Base-by-base conservation (phyloP, 1,284 basidiomycete species). In the Boletus nobilissimus region DNA sequence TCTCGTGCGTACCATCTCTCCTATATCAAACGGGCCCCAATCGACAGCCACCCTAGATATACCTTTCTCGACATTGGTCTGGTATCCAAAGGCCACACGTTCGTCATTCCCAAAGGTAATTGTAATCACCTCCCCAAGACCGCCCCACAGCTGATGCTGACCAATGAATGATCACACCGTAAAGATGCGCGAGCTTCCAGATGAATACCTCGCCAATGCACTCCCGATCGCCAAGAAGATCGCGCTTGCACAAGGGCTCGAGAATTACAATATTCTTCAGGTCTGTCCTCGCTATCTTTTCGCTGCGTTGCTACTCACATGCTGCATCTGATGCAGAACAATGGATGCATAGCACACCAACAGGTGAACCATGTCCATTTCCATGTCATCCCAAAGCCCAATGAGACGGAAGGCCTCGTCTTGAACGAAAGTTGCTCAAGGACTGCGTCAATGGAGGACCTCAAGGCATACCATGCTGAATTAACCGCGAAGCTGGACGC, bases 61-160 rank as follows among this genome's bases (percentile, higher is more conserved):
- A 92, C 97, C 1, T 97, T 97, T 88, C 92, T 97, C 82, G 97
- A 98, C 83, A 96, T 99, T 79, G 93, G 94, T 5, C 97, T 97
- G 39, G 89, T 98, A 60, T 92, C 97, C 32, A 93, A 91, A 81
- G 97, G 97, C 3, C 97, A 97, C 86, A 90, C 94, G 14, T 91
- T 98, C 48, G 89, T 99, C 75, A 96, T 99, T 78, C 97, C 97
- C 19, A 99, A 99, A 88, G 93, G 96, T 96, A 77, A 68, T 40
- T 34, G n/a, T n/a, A n/a, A 34, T 29, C 38, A 8, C n/a, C 36
- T 43, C 29, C 24, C 5, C 39, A 18, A 16, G 11, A 1, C 39
- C 24, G 29, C 2, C 11, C 14, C 36, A 16, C n/a, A 18, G 8
- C 24, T 22, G 9, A 57, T 24, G 14, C 39, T 65, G 34, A 79